phyloP scores from a whole-genome alignment of 805 yeast species.

The Osmozyma mogii region DNA sequence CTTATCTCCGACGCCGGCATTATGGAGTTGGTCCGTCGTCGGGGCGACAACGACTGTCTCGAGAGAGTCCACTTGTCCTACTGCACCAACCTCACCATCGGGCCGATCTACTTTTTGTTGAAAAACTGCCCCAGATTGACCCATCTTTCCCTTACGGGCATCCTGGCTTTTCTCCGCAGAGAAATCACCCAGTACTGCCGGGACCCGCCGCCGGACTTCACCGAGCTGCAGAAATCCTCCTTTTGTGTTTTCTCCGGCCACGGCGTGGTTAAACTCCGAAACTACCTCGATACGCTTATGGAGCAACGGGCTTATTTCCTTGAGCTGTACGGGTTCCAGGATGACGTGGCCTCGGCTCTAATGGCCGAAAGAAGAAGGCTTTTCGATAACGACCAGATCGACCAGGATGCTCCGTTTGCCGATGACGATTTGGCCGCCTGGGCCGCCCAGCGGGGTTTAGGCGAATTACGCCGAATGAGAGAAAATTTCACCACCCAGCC shows the following conservation, averaged over 20 bases:
- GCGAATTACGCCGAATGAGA: constrained; percentile 23
- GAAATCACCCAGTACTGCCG: constrained; percentile 86
- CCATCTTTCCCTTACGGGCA: constrained; percentile 88
- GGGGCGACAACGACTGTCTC: constrained; percentile 69
- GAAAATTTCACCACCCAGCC: constrained; percentile 15
- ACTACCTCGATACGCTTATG: constrained; percentile 42
- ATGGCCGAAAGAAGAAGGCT: constrained; percentile 5
- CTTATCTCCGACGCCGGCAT: constrained; percentile 83
- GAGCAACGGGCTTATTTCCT: constrained; percentile 12
- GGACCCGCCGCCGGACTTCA: constrained; percentile 88
- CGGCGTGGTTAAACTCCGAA: constrained; percentile 73
- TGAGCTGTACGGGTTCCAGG: constrained; percentile 11
- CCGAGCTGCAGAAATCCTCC: constrained; percentile 70
- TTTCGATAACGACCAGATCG: no score
- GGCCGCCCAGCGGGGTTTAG: constrained; percentile 24
- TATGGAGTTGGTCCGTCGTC: constrained; percentile 53
- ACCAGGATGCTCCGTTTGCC: no score
- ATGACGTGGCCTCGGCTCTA: constrained; percentile 4
- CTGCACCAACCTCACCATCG: constrained; percentile 71
- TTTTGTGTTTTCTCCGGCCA: constrained; percentile 93
- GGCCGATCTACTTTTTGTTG: constrained; percentile 68
- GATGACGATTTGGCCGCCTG: constrained; percentile 13
- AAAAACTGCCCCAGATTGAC: constrained; percentile 80
- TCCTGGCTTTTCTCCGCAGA: constrained; percentile 75
- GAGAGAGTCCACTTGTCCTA: constrained; percentile 92